Percentiles rank a stretch among this genome's conserved stretches.
phyloP scores from a whole-genome alignment of 768 basidiomycete genomes.

The Phaeotremella skinneri region DNA sequence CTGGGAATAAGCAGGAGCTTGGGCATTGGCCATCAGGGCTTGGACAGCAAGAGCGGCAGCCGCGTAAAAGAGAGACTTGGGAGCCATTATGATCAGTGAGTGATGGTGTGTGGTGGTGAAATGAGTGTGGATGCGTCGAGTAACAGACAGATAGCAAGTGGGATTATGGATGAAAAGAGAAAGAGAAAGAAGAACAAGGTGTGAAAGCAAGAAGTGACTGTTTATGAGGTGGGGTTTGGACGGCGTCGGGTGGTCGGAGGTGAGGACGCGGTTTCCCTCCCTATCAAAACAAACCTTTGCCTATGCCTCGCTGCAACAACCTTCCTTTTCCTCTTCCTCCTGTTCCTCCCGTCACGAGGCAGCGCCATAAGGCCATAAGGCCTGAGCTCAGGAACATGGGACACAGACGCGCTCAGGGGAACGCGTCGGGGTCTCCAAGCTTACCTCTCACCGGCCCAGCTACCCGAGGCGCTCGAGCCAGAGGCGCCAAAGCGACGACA shows the following conservation, averaged over 20 bases:
- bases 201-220: not conserved
- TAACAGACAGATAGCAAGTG: slow-evolving; percentile 3
- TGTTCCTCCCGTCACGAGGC: too few relatives aligned
- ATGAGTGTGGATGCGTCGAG: slow-evolving; percentile 5
- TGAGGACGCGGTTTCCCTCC: too few relatives aligned
- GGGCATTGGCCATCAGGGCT: slow-evolving; percentile 34
- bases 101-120: slow-evolving; percentile 9
- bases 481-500: too few relatives aligned
- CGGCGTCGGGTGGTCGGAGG: too few relatives aligned
- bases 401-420: not conserved
- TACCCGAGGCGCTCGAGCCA: too few relatives aligned
- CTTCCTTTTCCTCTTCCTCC: too few relatives aligned
- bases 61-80: slow-evolving; percentile 32
- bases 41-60: slow-evolving; percentile 28
- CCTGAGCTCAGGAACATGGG: too few relatives aligned
- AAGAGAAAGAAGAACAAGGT: slow-evolving; percentile 4
- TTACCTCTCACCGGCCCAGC: too few relatives aligned
- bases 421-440: not conserved
- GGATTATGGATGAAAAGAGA: not conserved
- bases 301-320: too few relatives aligned
- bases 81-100: slow-evolving; percentile 20
- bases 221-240: slow-evolving; percentile 1
- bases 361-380: too few relatives aligned
- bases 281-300: too few relatives aligned
- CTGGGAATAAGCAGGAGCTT: slow-evolving; percentile 14